These are phyloP conservation scores for Mycena maculata DNA, from an alignment of 768 basidiomycete species.

Conservation along the genomic window DNA sequence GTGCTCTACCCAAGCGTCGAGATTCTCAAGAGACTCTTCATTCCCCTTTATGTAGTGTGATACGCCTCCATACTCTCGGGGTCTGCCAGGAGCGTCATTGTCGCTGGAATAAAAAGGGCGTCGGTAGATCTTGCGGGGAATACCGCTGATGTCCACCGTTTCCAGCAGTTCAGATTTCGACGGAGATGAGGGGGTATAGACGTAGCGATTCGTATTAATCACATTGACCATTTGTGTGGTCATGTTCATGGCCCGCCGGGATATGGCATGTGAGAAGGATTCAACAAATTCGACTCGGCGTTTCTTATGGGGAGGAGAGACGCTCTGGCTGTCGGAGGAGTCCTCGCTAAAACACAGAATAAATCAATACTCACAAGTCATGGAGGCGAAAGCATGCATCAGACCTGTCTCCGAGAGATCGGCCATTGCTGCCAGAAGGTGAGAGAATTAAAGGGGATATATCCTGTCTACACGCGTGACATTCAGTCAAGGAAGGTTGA, in stretches of 20 bases:
- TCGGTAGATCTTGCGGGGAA: slow-evolving; percentile 74
- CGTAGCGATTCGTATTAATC: slow-evolving; percentile 51
- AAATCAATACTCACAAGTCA: neutral
- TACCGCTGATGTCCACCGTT: slow-evolving; percentile 57
- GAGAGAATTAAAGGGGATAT: slow-evolving; percentile 18
- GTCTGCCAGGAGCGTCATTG: slow-evolving; percentile 72
- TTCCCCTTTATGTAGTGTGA: slow-evolving; percentile 76
- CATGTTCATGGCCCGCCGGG: slow-evolving; percentile 30
- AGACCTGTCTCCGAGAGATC: neutral
- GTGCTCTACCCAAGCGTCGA: slow-evolving; percentile 70
- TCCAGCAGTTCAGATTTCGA: slow-evolving; percentile 57
- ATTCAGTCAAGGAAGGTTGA: neutral
- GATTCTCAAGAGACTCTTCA: slow-evolving; percentile 61
- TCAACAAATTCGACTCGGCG: slow-evolving; percentile 39
- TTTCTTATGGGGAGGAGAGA: slow-evolving; percentile 32
- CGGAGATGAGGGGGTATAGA: slow-evolving; percentile 65
- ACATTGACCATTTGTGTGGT: slow-evolving; percentile 37
- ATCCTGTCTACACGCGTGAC: neutral
- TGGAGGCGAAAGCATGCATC: neutral
- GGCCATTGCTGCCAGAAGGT: neutral
- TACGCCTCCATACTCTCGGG: slow-evolving; percentile 84
- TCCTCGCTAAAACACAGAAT: slow-evolving; percentile 31
- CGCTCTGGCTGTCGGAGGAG: neutral
- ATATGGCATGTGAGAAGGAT: slow-evolving; percentile 10
- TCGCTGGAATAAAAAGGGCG: slow-evolving; percentile 84